Percentiles rank a stretch among this genome's conserved stretches.
Conservation (phyloP, 768 basidiomycete species). For the Cyclocybe aegerita region DNA sequence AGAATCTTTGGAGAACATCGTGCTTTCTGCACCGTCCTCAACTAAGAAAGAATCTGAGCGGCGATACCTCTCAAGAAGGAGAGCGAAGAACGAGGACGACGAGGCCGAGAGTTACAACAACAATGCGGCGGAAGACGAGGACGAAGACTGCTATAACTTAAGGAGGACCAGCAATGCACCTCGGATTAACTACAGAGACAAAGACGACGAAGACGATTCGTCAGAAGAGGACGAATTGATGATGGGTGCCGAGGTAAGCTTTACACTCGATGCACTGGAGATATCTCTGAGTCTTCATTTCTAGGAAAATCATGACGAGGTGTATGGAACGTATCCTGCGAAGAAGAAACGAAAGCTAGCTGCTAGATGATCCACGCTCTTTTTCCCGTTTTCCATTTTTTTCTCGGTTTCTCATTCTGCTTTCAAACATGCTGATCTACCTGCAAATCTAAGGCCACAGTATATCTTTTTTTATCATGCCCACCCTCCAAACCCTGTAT, state of each 20-base stretch:
- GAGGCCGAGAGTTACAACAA: conserved; percentile 2
- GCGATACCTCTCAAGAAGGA: conserved; percentile 7
- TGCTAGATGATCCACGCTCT: conserved; percentile 10
- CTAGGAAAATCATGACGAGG: conserved; percentile 41
- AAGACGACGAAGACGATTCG: conserved; percentile 31
- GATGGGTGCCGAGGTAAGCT: conserved; percentile 56
- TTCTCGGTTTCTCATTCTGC: no score
- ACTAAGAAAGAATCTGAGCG: conserved; percentile 1
- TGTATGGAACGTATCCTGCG: conserved; percentile 25
- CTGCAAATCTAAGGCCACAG: no score
- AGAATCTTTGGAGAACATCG: conserved; percentile 1
- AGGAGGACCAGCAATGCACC: conserved; percentile 13
- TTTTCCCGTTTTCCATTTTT: no score
- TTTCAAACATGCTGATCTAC: no score
- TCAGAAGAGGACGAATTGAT: conserved; percentile 58
- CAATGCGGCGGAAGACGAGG: conserved; percentile 18
- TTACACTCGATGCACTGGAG: background rate
- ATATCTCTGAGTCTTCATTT: background rate
- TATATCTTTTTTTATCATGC: no score
- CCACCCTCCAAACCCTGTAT: no score
- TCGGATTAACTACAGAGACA: conserved; percentile 22
- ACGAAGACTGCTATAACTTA: conserved; percentile 14
- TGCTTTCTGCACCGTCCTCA: background rate
- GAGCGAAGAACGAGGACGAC: conserved; percentile 12
- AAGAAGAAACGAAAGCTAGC: conserved; percentile 34